Evolutionary conservation across 176 grass and related monocot species (phyloP).

Genomic region (Carex parvula): DNA sequence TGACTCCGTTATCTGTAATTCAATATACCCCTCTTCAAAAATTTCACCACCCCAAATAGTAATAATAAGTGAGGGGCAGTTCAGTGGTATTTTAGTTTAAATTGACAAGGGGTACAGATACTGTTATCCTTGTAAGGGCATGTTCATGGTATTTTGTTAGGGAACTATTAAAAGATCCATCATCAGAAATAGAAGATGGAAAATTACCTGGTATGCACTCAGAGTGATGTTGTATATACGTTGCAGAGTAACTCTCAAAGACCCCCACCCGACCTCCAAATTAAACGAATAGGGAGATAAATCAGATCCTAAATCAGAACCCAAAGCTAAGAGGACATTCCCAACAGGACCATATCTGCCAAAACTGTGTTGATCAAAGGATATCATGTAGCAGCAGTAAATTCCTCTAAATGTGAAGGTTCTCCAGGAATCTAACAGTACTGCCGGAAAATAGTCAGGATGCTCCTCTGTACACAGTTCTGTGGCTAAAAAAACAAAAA

Average conservation of each 20-base stretch:
- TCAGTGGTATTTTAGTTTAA: background rate
- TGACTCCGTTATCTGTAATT: background rate
- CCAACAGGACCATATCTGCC: conserved; percentile 14
- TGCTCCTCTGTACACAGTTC: conserved; percentile 45
- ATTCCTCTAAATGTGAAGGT: conserved; percentile 50
- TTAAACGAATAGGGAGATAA: conserved; percentile 45
- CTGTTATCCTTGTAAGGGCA: background rate
- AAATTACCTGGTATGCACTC: conserved; percentile 49
- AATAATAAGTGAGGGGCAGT: background rate
- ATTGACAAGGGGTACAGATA: background rate
- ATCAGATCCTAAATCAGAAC: conserved; percentile 56
- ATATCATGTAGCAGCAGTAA: conserved; percentile 68
- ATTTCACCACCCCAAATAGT: background rate
- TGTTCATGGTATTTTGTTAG: background rate
- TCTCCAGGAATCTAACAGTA: conserved; percentile 56
- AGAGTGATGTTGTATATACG: conserved; percentile 40
- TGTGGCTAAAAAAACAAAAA: conserved; percentile 38
- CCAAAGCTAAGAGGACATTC: conserved; percentile 54
- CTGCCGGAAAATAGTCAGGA: conserved; percentile 60
- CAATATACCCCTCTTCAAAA: background rate
- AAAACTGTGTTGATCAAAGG: conserved; percentile 31
- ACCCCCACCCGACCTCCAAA: conserved; percentile 14
- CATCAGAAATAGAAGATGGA: background rate
- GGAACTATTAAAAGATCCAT: background rate
- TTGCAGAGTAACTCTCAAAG: conserved; percentile 35